phyloP scores from a whole-genome alignment of 202 grass and related monocot species.

The Schoenoplectus triqueter region DNA sequence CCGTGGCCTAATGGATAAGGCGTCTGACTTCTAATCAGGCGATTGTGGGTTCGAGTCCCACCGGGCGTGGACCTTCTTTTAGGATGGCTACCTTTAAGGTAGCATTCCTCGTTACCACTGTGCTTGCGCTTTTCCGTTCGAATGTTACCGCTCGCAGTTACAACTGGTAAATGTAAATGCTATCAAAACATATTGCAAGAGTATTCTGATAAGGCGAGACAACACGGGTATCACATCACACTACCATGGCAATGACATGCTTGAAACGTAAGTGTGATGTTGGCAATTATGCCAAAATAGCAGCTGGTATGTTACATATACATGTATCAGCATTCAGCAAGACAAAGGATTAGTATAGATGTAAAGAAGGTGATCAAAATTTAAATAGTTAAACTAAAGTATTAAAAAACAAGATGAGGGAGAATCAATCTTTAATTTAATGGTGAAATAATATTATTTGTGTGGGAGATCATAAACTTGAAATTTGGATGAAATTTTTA shows the following conservation, averaged over 20 bases:
- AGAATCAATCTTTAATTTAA: no score
- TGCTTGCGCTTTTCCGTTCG: no score
- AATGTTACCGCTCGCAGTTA: no score
- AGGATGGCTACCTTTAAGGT: no score
- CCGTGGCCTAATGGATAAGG: slow-evolving; percentile 98
- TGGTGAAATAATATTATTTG: no score
- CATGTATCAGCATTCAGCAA: not conserved
- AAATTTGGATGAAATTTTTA: no score
- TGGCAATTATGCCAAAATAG: not conserved
- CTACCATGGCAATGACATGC: not conserved
- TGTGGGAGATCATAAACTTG: no score
- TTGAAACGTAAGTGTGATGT: not conserved
- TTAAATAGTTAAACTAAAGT: not conserved
- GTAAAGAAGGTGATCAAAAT: not conserved
- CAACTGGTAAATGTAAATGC: not conserved
- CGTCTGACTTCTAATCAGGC: slow-evolving; percentile 99
- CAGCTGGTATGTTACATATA: not conserved
- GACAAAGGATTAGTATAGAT: not conserved
- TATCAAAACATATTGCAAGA: not conserved
- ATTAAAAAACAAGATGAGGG: not conserved
- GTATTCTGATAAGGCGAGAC: slow-evolving; percentile 46
- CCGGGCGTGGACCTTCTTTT: slow-evolving; percentile 57
- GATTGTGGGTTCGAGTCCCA: slow-evolving; percentile 99
- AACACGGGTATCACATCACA: slow-evolving; percentile 45
- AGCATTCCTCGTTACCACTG: no score